Percentiles rank a stretch among this genome's conserved stretches.
Evolutionary conservation across 73 alveolate genomes (phyloP).

Genomic region (Paramecium biaurelia): DNA sequence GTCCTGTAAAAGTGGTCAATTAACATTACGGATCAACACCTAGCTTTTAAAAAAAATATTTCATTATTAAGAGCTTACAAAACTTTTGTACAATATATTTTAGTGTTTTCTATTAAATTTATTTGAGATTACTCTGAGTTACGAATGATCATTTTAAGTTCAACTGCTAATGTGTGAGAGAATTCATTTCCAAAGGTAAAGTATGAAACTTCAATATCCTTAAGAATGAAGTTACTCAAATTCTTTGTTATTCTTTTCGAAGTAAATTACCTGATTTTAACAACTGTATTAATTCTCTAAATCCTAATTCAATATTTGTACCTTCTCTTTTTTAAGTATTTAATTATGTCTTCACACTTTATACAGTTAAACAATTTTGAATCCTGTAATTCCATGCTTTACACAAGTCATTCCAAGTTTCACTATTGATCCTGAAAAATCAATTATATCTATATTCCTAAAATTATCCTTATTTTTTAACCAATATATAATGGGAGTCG

Average conservation of each 20-base stretch:
- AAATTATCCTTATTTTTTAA: background rate
- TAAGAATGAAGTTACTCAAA: background rate
- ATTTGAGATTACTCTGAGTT: background rate
- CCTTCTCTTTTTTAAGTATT: background rate
- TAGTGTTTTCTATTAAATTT: background rate
- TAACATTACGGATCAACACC: background rate
- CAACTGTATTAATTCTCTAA: background rate
- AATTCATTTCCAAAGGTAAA: background rate
- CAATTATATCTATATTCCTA: background rate
- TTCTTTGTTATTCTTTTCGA: background rate
- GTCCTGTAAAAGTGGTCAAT: background rate
- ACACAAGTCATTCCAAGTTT: background rate
- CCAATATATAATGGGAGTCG: background rate
- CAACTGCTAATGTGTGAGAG: background rate
- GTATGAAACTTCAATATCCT: constrained; percentile 9
- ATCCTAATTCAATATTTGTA: background rate
- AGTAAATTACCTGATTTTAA: background rate
- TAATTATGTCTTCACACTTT: background rate
- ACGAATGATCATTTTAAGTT: background rate
- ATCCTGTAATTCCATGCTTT: background rate
- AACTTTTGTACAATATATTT: background rate
- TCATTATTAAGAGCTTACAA: background rate
- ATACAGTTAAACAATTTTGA: background rate
- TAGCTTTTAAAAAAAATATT: background rate
- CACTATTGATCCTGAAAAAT: background rate